These are phyloP conservation scores for Fragaria vesca DNA, from an alignment of 306 rosid genomes.

Conservation along the genomic window DNA sequence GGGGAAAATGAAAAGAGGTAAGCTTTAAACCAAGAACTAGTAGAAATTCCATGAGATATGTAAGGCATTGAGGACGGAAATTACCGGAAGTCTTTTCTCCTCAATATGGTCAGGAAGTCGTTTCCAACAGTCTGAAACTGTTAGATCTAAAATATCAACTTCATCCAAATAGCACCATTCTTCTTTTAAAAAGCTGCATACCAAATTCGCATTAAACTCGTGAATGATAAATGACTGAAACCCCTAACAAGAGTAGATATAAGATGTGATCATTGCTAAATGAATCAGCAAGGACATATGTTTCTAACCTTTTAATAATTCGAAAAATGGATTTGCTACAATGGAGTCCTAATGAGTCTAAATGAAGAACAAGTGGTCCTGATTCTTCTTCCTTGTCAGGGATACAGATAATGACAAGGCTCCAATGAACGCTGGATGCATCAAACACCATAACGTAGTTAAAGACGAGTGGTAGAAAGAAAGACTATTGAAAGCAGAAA, in stretches of 20 bases:
- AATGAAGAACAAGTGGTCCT: constrained; percentile 88
- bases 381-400: constrained; percentile 82
- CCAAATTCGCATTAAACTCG: constrained; percentile 22
- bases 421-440: constrained; percentile 79
- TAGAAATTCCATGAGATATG: no score
- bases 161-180: constrained; percentile 70
- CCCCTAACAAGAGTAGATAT: background rate
- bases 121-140: constrained; percentile 66
- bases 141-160: constrained; percentile 48
- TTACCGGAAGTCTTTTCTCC: constrained; percentile 50
- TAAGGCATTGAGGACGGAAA: background rate
- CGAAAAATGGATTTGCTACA: constrained; percentile 67
- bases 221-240: background rate
- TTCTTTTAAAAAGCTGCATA: constrained; percentile 65
- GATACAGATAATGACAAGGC: constrained; percentile 85
- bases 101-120: constrained; percentile 68
- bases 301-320: constrained; percentile 69
- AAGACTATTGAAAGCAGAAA: background rate
- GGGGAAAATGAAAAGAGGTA: constrained; percentile 22
- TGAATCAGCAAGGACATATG: constrained; percentile 10
- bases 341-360: constrained; percentile 92
- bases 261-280: constrained; percentile 1
- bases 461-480: constrained; percentile 6
- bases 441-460: constrained; percentile 31
- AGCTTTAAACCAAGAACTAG: background rate